Evolutionary conservation across 2,329 filamentous ascomycete genomes (phyloP), one percentile per base, ranked within the genome.

Genomic region (Apiospora sp.): DNA sequence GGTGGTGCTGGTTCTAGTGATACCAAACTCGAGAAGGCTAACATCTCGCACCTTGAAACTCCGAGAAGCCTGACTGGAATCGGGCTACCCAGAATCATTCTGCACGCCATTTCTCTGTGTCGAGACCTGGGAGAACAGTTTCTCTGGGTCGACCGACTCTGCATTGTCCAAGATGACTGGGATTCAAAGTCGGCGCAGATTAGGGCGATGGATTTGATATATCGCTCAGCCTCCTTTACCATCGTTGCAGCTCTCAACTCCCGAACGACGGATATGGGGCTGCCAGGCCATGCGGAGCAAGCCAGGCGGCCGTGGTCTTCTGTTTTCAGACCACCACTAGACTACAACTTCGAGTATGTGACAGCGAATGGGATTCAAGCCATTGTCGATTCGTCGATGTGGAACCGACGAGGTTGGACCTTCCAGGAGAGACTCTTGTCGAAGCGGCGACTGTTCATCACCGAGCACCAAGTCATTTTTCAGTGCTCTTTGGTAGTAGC

Each of bases 401-500:
- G 68, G 68, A 51, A 70, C 14, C 49, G 49, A 19, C 67, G 73
- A 44, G 73, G 72, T 4, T 74, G 70, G 73, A 74, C 73, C 16
- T 74, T 72, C 24, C 73, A 74, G 67, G 73, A 74, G 54, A 72
- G 70, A 10, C 54, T 73, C 19, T 41, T 74, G 27, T 70, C 73
- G 19, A 58, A 70, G 30, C 76, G 78, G 41, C 71, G 74, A 41
- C 68, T 81, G 22, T 70, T 79, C 41, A 80, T 81, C 72, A 76
- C 77, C 4, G 71, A 76, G 8, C 54, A 76, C 34, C 76, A 80
- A 70, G 72, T 78, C 24, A 79, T 77, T 68, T 80, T 75, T 51
- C 73, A 79, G 70, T 80, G 79, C 73, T 27, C 48, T n/a, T 51
- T 7, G 7, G 48, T 7, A 12, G n/a, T 24, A 24, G 48, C n/a